Conservation (phyloP, 345 rosid genomes). For the Citrus unshiu region DNA sequence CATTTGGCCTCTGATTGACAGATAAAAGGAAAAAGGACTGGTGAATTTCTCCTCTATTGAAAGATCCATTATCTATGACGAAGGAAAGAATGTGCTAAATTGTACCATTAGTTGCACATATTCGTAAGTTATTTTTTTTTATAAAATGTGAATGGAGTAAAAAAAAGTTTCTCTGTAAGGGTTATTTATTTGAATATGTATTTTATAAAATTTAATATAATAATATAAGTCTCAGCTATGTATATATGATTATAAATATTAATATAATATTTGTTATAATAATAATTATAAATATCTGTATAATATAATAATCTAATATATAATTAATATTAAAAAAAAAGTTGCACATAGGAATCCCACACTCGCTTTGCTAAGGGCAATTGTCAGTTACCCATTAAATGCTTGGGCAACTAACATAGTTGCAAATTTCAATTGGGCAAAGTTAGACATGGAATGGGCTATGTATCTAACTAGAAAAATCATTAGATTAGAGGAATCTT, state of each 20-base stretch:
- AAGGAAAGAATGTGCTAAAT: background rate
- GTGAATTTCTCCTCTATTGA: background rate
- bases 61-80: background rate
- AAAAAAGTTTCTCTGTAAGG: rapidly evolving
- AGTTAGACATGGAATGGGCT: background rate
- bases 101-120: background rate
- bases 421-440: background rate
- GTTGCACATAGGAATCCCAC: background rate
- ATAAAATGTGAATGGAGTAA: rapidly evolving
- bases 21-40: background rate
- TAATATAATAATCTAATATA: rapidly evolving
- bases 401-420: background rate
- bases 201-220: too few species aligned
- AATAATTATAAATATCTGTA: rapidly evolving
- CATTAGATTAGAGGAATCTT: background rate
- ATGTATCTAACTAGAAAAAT: background rate
- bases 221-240: rapidly evolving
- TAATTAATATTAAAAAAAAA: too few species aligned
- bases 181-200: rapidly evolving
- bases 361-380: background rate
- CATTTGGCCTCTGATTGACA: background rate
- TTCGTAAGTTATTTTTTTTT: too few species aligned
- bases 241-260: rapidly evolving
- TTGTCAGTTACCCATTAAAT: background rate
- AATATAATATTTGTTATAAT: too few species aligned